Evolutionary conservation across 768 basidiomycete genomes (phyloP), one percentile per base, ranked within the genome.

Genomic region (Phylloporus scabripes): DNA sequence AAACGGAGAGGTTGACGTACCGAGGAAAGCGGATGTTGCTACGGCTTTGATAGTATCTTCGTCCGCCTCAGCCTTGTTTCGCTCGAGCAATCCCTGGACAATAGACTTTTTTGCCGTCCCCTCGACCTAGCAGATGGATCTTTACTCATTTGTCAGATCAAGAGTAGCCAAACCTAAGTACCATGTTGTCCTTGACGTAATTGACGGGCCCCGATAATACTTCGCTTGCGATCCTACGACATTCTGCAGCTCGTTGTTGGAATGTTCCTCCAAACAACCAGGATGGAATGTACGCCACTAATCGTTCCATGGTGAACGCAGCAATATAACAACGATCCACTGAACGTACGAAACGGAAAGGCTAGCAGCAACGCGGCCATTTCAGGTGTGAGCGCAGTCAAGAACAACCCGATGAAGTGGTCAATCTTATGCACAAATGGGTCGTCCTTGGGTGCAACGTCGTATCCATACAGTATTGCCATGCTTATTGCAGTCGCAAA

Each of bases 251-350:
- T 8, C 11, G 29, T 32, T 42, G 42, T 32, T 64, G 62, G 54
- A 50, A 68, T 20, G n/a, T 21, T 18, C 66, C 60, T 17, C 70
- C 70, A 0, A 66, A 70, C 31, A 69, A 50, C 69, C 69, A 71
- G 2, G 57, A 56, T 0, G 70, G 70, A 23, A 71, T 52, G 26
- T 67, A 24, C 33, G 48, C 45, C 53, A 63, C 61, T 61, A 11
- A n/a, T n/a, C 40, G 24, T 32, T 0, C 24, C 2, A 34, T 12
- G 0, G 24, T 57, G 9, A 56, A 36, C 9, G 34, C 28, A 28
- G 26, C 6, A 9, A 11, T 10, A 2, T 1, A n/a, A 28, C 20
- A 24, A 9, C 5, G 32, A 11, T 14, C 2, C 11, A 40, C 4
- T 3, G 15, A 9, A 62, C 65, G 8, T 46, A 67, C 65, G 17